phyloP scores from a whole-genome alignment of 2,329 filamentous ascomycete species.

The Sclerotinia glacialis region DNA sequence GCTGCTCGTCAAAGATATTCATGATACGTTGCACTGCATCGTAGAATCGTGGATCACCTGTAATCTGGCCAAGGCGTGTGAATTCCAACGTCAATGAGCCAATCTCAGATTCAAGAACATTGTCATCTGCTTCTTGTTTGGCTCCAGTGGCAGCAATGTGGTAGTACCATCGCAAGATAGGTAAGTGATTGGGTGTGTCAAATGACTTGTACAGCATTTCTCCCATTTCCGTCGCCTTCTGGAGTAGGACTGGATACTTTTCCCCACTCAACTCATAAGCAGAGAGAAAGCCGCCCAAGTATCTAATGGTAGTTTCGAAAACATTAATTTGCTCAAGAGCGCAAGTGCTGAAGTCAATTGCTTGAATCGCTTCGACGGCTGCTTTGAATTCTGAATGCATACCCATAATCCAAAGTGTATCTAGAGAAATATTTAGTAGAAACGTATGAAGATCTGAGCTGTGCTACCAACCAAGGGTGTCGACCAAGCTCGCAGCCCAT shows the following conservation, averaged over 20 bases:
- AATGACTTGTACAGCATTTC: conserved; percentile 43
- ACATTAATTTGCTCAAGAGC: conserved; percentile 35
- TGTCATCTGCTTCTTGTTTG: conserved; percentile 53
- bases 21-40: conserved; percentile 58
- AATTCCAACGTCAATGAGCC: conserved; percentile 60
- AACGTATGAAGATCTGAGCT: too few species aligned
- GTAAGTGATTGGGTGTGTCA: conserved; percentile 53
- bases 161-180: conserved; percentile 43
- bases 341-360: conserved; percentile 47
- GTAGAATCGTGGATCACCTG: conserved; percentile 57
- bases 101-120: conserved; percentile 54
- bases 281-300: conserved; percentile 41
- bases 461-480: conserved; percentile 42
- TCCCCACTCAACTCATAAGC: conserved; percentile 40
- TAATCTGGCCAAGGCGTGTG: conserved; percentile 61
- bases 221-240: conserved; percentile 37
- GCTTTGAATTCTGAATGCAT: conserved; percentile 70
- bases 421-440: conserved; percentile 47
- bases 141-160: conserved; percentile 50
- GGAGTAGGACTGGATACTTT: conserved; percentile 34
- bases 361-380: conserved; percentile 58
- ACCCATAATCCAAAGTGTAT: conserved; percentile 83
- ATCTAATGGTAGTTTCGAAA: conserved; percentile 43
- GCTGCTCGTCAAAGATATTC: conserved; percentile 52
- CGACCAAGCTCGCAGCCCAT: conserved; percentile 83